Base-by-base conservation (phyloP, 2,329 filamentous ascomycete genomes). In the Trichoderma koningiopsis region DNA sequence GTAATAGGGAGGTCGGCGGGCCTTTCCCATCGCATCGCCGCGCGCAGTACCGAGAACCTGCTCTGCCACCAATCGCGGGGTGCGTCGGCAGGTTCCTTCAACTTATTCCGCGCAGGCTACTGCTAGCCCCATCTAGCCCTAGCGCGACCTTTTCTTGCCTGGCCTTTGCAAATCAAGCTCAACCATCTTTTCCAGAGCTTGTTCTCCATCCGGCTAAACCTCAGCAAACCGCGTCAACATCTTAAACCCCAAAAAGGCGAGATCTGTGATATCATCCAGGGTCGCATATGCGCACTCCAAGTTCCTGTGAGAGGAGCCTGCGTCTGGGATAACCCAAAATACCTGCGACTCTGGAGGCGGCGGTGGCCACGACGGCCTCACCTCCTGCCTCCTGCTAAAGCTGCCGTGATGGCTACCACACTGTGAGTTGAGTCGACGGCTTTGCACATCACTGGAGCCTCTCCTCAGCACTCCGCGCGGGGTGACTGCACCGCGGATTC, bases 391-490 rank as follows among this genome's bases (percentile, higher is more conserved):
- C 31, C 40, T 16, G 40, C 31, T 40, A 49, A 49, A 61, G 64
- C 27, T 37, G 57, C 33, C 57, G 70, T 53, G 56, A 76, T 77
- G 76, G 71, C 75, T 63, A 76, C 75, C 24, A 72, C 75, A 62
- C 72, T 72, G 76, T 77, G 70, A 71, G 76, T 75, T 43, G 56
- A 37, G 76, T 75, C 56, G 55, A 37, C 33, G 47, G 47, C 47
- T 24, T 40, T 31, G 52, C 31, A 58, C 68, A 56, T 61, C 62
- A 47, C 40, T 53, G 62, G 62, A 35, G 47, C 37, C 35, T 22
- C 19, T 27, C 22, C 37, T 68, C 73, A 74, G 62, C 49, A 68
- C 37, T 35, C 27, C 40, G 53, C 55, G 47, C 58, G 57, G 49
- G 57, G 47, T 27, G 29, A 0, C 40, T 69, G 31, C 60, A 65